These are phyloP conservation scores for Chaetomium strumarium DNA, from an alignment of 2,329 filamentous ascomycete genomes.

Conservation along the genomic window DNA sequence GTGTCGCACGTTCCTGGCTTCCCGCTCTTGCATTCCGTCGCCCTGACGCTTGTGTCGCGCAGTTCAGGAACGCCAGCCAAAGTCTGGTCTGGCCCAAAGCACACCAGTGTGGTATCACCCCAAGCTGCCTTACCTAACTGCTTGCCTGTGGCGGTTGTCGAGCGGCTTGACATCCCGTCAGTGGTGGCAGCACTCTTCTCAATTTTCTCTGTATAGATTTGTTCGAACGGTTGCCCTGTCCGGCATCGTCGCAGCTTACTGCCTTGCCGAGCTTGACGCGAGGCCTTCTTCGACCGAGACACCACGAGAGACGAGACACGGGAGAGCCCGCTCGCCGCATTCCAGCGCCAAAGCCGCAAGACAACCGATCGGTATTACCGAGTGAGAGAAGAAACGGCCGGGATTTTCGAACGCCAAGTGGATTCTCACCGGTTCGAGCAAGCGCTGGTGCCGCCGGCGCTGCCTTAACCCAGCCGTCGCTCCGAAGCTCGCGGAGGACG, in stretches of 20 bases:
- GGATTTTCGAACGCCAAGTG: background rate
- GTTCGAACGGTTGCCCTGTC: background rate
- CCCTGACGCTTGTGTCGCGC: conserved; percentile 9
- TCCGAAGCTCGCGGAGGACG: conserved; percentile 24
- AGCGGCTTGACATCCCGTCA: conserved; percentile 1
- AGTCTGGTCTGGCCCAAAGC: background rate
- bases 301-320: conserved; percentile 11
- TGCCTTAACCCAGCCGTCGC: conserved; percentile 21
- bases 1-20: conserved; percentile 1
- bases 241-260: background rate
- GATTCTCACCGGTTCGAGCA: background rate
- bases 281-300: conserved; percentile 1
- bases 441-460: conserved; percentile 9
- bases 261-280: background rate
- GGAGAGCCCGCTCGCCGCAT: conserved; percentile 8
- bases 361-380: background rate
- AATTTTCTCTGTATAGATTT: conserved; percentile 3
- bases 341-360: conserved; percentile 6
- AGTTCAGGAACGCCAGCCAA: conserved; percentile 2
- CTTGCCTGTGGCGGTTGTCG: background rate
- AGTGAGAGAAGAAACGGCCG: background rate
- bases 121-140: background rate
- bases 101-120: conserved; percentile 9
- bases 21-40: conserved; percentile 4
- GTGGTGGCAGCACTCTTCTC: conserved; percentile 6